A percentile compares a stretch with the other conserved stretches of the same genome.
Evolutionary conservation across 2,329 filamentous ascomycete species (phyloP).

Genomic region (Ophiocordyceps unilateralis): DNA sequence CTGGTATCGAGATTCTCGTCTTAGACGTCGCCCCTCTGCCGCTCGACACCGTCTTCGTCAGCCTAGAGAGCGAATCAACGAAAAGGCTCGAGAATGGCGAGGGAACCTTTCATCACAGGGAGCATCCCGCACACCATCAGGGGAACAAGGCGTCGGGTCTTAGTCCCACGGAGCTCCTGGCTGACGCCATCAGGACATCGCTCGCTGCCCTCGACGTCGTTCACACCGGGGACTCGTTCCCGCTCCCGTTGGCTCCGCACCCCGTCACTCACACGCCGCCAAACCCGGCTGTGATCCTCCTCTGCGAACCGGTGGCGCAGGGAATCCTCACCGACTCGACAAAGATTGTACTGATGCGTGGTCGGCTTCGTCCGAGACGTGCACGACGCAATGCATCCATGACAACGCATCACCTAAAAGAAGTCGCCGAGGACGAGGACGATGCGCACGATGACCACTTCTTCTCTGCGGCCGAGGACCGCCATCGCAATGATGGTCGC

Average conservation of each 20-base stretch:
- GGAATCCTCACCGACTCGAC: slow-evolving; percentile 62
- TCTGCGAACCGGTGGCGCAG: slow-evolving; percentile 91
- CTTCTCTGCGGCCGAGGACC: slow-evolving; percentile 79
- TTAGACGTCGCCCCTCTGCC: slow-evolving; percentile 65
- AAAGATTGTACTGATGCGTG: slow-evolving; percentile 63
- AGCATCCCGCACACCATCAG: slow-evolving; percentile 28
- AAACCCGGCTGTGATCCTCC: slow-evolving; percentile 70
- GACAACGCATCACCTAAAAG: slow-evolving; percentile 28
- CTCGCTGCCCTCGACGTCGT: slow-evolving; percentile 58
- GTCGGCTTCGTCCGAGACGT: slow-evolving; percentile 37
- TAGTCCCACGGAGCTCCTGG: slow-evolving; percentile 39
- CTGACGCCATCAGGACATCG: slow-evolving; percentile 54
- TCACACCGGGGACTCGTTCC: slow-evolving; percentile 65
- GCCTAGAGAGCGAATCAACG: slow-evolving; percentile 63
- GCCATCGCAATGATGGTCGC: slow-evolving; percentile 38
- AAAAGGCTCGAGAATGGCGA: slow-evolving; percentile 69
- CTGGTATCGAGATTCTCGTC: slow-evolving; percentile 68
- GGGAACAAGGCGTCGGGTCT: slow-evolving; percentile 19
- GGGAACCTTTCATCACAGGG: slow-evolving; percentile 61
- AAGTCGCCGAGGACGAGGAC: slow-evolving; percentile 43
- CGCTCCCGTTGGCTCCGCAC: slow-evolving; percentile 64
- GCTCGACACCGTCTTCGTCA: slow-evolving; percentile 75
- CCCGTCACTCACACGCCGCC: slow-evolving; percentile 73
- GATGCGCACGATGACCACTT: slow-evolving; percentile 84
- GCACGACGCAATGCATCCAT: slow-evolving; percentile 29